Percentiles rank a stretch among this genome's conserved stretches.
Conservation (phyloP, 1,284 basidiomycete genomes). For the Ceratobasidium sp. region DNA sequence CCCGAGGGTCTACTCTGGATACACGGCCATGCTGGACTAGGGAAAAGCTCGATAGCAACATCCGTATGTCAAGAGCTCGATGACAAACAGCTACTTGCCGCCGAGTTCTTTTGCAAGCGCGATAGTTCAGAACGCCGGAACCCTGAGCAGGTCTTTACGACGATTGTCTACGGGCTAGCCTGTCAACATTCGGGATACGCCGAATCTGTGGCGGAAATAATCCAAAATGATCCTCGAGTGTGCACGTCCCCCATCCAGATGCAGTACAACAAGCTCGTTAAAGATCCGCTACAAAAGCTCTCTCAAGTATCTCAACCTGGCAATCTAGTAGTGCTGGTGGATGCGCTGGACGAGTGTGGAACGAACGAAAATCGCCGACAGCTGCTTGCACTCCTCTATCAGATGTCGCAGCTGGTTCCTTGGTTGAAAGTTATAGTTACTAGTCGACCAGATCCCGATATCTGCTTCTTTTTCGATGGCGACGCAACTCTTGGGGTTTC, state of each 20-base stretch:
- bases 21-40: constrained; percentile 27
- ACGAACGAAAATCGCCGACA: not conserved
- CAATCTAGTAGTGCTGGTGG: constrained; percentile 17
- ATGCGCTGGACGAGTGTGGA: constrained; percentile 43
- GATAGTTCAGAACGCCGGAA: constrained; percentile 3
- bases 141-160: not conserved
- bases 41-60: constrained; percentile 16
- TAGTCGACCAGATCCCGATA: constrained; percentile 30
- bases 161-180: not conserved
- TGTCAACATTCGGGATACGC: not conserved
- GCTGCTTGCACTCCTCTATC: not conserved
- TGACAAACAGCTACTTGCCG: not conserved
- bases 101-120: constrained; percentile 38
- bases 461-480: not conserved
- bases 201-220: not conserved
- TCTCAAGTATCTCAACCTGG: no score
- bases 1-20: constrained; percentile 44
- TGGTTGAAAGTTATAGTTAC: constrained; percentile 36
- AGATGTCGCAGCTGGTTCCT: not conserved
- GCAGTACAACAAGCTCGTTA: not conserved
- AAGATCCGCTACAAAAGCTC: not conserved
- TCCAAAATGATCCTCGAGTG: not conserved
- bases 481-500: not conserved
- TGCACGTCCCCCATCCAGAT: not conserved
- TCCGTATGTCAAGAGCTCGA: not conserved